A percentile compares a stretch with the other conserved stretches of the same genome.
phyloP scores from a whole-genome alignment of 352 stramenopile species.

The Globisporangium spinosum region DNA sequence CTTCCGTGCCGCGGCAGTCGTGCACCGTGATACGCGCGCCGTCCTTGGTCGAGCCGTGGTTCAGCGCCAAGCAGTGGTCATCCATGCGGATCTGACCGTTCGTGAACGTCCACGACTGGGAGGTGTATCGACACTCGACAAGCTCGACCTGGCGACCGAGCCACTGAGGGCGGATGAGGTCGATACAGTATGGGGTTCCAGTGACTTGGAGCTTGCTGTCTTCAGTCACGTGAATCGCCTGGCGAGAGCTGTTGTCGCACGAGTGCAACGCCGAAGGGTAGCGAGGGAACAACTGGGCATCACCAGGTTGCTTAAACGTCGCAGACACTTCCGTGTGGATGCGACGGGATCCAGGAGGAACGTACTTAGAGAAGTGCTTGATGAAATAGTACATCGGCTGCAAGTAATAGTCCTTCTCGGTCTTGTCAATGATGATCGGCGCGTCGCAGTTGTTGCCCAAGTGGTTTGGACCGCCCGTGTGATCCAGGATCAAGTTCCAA shows the following conservation, averaged over 20 bases:
- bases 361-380: constrained; percentile 88
- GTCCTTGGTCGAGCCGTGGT: constrained; percentile 55
- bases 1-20: constrained; percentile 39
- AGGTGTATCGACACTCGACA: constrained; percentile 64
- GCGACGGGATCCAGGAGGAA: constrained; percentile 67
- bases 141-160: constrained; percentile 57
- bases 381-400: constrained; percentile 92
- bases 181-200: constrained; percentile 57
- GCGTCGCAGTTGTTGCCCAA: constrained; percentile 72
- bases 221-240: constrained; percentile 47
- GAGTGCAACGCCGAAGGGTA: constrained; percentile 58
- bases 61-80: constrained; percentile 63
- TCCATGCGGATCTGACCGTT: constrained; percentile 50
- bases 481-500: constrained; percentile 91
- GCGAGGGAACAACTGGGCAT: constrained; percentile 52
- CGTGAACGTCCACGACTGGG: constrained; percentile 64
- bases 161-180: constrained; percentile 31
- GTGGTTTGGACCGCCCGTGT: constrained; percentile 88
- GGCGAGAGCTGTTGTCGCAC: constrained; percentile 67
- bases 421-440: constrained; percentile 73
- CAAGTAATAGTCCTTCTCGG: constrained; percentile 61
- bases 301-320: constrained; percentile 49
- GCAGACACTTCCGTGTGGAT: constrained; percentile 50
- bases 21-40: constrained; percentile 48
- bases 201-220: constrained; percentile 74